Base-by-base conservation (phyloP, 768 basidiomycete species). In the Rhizopogon rudus region DNA sequence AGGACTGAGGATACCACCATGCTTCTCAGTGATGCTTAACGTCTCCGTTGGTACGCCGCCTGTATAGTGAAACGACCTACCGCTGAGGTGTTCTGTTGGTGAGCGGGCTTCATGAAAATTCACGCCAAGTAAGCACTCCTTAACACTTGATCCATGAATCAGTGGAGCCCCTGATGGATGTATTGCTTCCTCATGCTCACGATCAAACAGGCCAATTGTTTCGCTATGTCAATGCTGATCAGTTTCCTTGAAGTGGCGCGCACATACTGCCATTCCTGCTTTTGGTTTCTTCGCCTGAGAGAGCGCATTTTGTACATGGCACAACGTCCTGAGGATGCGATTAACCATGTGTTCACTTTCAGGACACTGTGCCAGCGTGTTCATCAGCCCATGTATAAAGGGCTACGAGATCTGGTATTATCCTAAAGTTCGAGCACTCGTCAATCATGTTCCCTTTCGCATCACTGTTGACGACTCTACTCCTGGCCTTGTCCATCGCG, bases 401-500 rank as follows among this genome's bases (percentile, higher is more conserved):
- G 7, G 12, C 13, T 17, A 20, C 31, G 13, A 33, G 13, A 12
- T 20, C 13, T 33, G 31, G 13, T 14, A 35, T 20, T 3, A 14
- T 33, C 20, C 20, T 35, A 33, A 2, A n/a, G n/a, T 40, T 40
- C 40, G 40, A 10, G n/a, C 35, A 10, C 35, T 37, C 12, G 51
- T 31, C 29, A 25, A 65, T 51, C 56, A 77, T 77, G 76, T 74
- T 76, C 61, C 65, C 59, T 40, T 53, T 69, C 49, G 62, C 66
- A 40, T 72, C 73, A 52, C 60, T 83, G 52, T 68, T 81, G 55
- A 73, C 75, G 37, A 69, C 74, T 45, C 62, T 81, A 40, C 64
- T 81, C 41, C 71, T 82, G 48, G 75, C 77, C 44, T 60, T 81
- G 44, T 70, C 75, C 31, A 76, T 77, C 44, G 73, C 68, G 44